Conservation (phyloP, 1,284 basidiomycete species). For the Pholiota adiposa region DNA sequence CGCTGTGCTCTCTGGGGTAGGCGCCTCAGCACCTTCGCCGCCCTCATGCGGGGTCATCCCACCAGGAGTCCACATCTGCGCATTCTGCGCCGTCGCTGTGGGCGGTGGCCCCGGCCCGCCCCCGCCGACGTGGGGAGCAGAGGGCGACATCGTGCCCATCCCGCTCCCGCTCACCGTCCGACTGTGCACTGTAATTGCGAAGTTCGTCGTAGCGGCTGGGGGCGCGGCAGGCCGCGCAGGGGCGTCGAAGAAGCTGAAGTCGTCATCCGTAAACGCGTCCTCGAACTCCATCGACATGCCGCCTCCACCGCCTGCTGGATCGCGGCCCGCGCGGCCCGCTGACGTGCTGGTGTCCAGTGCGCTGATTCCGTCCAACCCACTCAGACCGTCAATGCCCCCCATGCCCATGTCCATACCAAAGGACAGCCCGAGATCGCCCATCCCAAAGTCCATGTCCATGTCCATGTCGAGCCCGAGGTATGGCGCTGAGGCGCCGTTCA, state of each 20-base stretch:
- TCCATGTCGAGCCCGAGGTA: constrained; percentile 48
- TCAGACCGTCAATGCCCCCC: constrained; percentile 9
- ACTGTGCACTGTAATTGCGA: not conserved
- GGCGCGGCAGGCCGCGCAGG: constrained; percentile 34
- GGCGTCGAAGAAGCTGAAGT: constrained; percentile 77
- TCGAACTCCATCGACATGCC: constrained; percentile 52
- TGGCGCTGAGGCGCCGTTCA: constrained; percentile 49
- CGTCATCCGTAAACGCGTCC: constrained; percentile 76
- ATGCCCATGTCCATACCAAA: constrained; percentile 34
- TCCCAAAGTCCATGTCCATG: constrained; percentile 46
- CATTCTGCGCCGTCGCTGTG: constrained; percentile 27
- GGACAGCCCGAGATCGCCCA: constrained; percentile 50
- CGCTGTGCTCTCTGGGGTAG: constrained; percentile 34
- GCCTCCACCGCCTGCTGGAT: constrained; percentile 30
- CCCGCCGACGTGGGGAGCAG: constrained; percentile 28
- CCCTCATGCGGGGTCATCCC: constrained; percentile 30
- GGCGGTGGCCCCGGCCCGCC: constrained; percentile 29
- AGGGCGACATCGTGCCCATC: constrained; percentile 30
- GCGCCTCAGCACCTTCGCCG: constrained; percentile 23
- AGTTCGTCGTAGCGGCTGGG: constrained; percentile 6
- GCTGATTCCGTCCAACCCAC: constrained; percentile 37
- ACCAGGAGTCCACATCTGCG: constrained; percentile 25
- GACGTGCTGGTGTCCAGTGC: constrained; percentile 28
- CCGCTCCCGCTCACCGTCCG: not conserved
- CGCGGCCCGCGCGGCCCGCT: constrained; percentile 24